A percentile compares a stretch with the other conserved stretches of the same genome.
Conservation (phyloP, 73 alveolate species). For the Paramecium octaurelia region DNA sequence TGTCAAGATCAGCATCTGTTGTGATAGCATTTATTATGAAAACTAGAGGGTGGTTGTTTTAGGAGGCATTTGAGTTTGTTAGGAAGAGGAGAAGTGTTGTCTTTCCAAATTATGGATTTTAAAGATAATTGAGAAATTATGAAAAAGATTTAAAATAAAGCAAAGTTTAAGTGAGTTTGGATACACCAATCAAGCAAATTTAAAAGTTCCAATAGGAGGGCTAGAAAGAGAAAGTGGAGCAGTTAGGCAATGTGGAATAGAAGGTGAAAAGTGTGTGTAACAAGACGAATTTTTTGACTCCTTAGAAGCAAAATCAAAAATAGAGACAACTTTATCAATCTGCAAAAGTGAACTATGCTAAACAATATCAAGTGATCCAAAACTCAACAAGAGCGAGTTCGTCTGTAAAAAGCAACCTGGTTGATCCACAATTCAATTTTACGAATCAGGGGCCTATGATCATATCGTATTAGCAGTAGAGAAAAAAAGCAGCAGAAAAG, state of each 20-base stretch:
- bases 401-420: neutral
- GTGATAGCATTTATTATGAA: constrained; percentile 69
- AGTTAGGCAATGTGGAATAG: neutral
- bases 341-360: neutral
- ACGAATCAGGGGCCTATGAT: neutral
- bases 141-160: constrained; percentile 39
- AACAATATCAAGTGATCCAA: neutral
- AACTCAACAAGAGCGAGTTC: neutral
- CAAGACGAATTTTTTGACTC: neutral
- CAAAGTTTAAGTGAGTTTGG: neutral
- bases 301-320: neutral
- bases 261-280: neutral
- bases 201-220: neutral
- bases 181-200: neutral
- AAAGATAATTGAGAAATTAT: constrained; percentile 56
- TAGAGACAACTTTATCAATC: neutral
- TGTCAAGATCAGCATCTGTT: constrained; percentile 69
- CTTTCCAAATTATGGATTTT: constrained; percentile 70
- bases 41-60: neutral
- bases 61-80: constrained; percentile 63
- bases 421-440: neutral
- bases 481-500: neutral
- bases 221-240: neutral
- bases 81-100: constrained; percentile 54
- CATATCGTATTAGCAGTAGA: neutral